A percentile compares a stretch with the other conserved stretches of the same genome.
phyloP scores from a whole-genome alignment of 192 early-diverging fungal genomes.

The Podila verticillata region DNA sequence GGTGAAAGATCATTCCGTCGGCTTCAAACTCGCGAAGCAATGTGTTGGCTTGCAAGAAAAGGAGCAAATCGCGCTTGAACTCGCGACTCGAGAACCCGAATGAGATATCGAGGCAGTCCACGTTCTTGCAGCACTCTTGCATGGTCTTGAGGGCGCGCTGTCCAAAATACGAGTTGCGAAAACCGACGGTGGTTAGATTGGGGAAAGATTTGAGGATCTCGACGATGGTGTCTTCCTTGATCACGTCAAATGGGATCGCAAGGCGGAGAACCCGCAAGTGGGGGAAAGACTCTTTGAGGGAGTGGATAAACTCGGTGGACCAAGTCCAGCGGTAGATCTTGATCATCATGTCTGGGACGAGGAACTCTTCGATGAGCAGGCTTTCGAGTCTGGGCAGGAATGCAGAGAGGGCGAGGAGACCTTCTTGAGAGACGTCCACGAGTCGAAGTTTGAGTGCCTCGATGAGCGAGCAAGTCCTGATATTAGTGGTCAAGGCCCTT shows the following conservation, averaged over 20 bases:
- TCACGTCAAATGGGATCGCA: constrained; percentile 31
- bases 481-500: neutral
- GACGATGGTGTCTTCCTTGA: constrained; percentile 38
- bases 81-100: constrained; percentile 15
- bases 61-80: constrained; percentile 27
- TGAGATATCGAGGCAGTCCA: constrained; percentile 33
- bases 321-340: constrained; percentile 47
- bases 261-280: constrained; percentile 21
- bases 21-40: constrained; percentile 25
- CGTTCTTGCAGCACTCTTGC: constrained; percentile 21
- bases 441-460: constrained; percentile 25
- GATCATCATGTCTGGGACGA: constrained; percentile 48
- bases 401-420: constrained; percentile 11
- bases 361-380: constrained; percentile 41
- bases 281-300: constrained; percentile 13
- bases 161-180: constrained; percentile 32
- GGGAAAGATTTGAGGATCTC: constrained; percentile 40
- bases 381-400: constrained; percentile 14
- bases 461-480: constrained; percentile 3
- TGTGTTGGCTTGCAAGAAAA: constrained; percentile 22
- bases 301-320: constrained; percentile 26
- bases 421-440: constrained; percentile 42
- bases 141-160: constrained; percentile 25
- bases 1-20: constrained; percentile 32
- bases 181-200: constrained; percentile 29